Conservation (phyloP, 176 grass and related monocot species). For the Panicum miliaceum region DNA sequence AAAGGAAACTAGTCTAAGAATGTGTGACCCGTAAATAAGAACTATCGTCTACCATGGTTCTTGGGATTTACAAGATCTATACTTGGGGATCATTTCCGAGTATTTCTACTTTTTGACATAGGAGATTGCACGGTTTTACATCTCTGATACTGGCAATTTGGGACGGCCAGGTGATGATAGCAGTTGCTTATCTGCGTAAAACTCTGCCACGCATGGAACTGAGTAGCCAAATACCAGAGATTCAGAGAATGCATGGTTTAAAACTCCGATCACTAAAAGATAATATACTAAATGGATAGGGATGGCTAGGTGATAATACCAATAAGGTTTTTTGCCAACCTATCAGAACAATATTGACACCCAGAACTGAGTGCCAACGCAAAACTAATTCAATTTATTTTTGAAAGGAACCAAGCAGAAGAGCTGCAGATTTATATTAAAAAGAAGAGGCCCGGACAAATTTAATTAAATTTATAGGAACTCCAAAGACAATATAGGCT, state of each 20-base stretch:
- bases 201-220: neutral
- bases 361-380: neutral
- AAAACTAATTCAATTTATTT: neutral
- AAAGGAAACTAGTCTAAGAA: neutral
- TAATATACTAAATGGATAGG: too few relatives aligned
- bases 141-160: neutral
- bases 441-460: too few relatives aligned
- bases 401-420: too few relatives aligned
- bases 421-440: too few relatives aligned
- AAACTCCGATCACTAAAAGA: too few relatives aligned
- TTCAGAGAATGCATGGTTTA: too few relatives aligned
- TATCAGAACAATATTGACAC: too few relatives aligned
- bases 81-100: neutral
- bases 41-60: neutral
- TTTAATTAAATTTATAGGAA: neutral
- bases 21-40: neutral
- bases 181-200: neutral
- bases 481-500: neutral
- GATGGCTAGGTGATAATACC: too few relatives aligned
- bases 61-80: neutral
- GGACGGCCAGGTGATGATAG: neutral
- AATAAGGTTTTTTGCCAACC: too few relatives aligned
- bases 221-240: neutral
- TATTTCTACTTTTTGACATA: neutral
- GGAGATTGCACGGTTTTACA: too few relatives aligned